Base-by-base conservation (phyloP, 345 rosid genomes). In the Acer negundo region DNA sequence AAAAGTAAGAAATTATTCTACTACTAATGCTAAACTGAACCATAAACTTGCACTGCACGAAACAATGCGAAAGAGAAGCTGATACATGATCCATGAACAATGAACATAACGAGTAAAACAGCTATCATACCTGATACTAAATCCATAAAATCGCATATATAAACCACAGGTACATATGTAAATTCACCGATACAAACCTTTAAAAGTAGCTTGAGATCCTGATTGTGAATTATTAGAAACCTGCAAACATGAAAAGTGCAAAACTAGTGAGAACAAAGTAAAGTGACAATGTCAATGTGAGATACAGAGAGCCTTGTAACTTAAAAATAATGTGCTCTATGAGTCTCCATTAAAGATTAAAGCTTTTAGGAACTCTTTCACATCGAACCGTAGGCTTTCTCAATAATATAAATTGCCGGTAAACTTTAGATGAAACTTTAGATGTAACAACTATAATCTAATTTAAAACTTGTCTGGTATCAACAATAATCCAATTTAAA, bases 131-230 rank as follows among this genome's bases (percentile, higher is more conserved):
- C n/a, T n/a, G n/a, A n/a, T n/a, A n/a, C n/a, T n/a, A n/a, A n/a
- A n/a, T n/a, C n/a, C n/a, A n/a, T n/a, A n/a, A n/a, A n/a, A 42
- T 42, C 46, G 10, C 10, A 44, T 26, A 53, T 47, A 44, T 1
- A 53, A 11, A 47, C 70, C 62, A 24, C 8, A 72, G 4, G 13
- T 51, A 23, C 4, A 53, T 22, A 23, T 19, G 58, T n/a, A 22
- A 40, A 42, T 67, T 62, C 70, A 46, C 75, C 46, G 68, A 62
- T 64, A 42, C 77, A 73, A 84, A 90, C 98, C 95, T 90, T 86
- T 89, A 9, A 87, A 84, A 84, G 86, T 82, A 24, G 85, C 93
- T 80, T 86, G 93, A 42, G 86, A 82, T 78, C 81, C 86, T 76
- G 79, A 79, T 75, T 85, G 81, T 16, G 94, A 81, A 69, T 81